These are phyloP conservation scores for Volvox africanus DNA, from an alignment of 139 green algal genomes.

Conservation along the genomic window DNA sequence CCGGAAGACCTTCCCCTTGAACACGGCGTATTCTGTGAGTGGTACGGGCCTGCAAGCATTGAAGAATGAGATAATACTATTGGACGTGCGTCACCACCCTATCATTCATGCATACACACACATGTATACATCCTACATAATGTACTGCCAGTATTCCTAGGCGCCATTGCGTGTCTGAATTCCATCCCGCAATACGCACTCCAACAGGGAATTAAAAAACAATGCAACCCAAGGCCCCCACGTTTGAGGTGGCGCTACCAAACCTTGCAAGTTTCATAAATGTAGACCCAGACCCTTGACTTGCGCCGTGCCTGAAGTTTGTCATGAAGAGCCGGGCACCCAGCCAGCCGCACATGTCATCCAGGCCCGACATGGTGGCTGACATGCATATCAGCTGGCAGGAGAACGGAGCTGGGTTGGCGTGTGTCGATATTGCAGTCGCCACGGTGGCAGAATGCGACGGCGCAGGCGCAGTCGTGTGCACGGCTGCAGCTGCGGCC, in stretches of 20 bases:
- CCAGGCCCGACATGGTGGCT: slow-evolving; percentile 90
- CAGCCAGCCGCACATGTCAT: slow-evolving; percentile 88
- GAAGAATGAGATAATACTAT: too few relatives aligned
- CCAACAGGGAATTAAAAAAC: too few relatives aligned
- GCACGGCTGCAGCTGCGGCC: not conserved
- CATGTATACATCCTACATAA: too few relatives aligned
- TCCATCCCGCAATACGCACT: too few relatives aligned
- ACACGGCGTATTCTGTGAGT: slow-evolving; percentile 78
- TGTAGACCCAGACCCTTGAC: too few relatives aligned
- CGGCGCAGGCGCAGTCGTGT: not conserved
- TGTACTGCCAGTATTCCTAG: too few relatives aligned
- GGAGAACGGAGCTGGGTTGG: not conserved
- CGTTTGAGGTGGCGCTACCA: too few relatives aligned
- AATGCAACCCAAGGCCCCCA: too few relatives aligned
- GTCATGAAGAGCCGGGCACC: slow-evolving; percentile 85
- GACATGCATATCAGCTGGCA: slow-evolving; percentile 94
- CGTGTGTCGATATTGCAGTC: not conserved
- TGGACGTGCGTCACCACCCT: too few relatives aligned
- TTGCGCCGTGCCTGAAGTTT: slow-evolving; percentile 66
- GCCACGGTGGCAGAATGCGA: not conserved
- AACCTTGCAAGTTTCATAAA: too few relatives aligned
- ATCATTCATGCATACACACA: too few relatives aligned
- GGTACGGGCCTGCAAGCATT: slow-evolving; percentile 76
- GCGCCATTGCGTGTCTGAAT: too few relatives aligned
- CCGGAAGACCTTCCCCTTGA: slow-evolving; percentile 65